Conservation (phyloP, 768 basidiomycete species). For the Trametes villosa region DNA sequence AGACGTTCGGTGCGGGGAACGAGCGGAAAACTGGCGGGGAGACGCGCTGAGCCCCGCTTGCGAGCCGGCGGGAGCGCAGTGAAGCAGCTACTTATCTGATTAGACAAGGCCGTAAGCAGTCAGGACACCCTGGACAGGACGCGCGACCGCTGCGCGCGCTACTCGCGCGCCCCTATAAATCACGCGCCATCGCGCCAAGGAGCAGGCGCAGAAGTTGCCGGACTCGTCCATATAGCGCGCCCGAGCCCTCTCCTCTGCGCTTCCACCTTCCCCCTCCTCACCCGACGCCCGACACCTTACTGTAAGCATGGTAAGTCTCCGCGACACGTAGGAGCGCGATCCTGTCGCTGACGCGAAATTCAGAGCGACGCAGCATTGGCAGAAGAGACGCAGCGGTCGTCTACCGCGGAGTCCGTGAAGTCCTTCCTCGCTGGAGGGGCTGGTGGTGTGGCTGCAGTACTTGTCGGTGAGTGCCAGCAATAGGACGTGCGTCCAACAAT, state of each 20-base stretch:
- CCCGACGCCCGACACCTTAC: not conserved
- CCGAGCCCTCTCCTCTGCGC: not conserved
- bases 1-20: slow-evolving; percentile 2
- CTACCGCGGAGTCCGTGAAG: slow-evolving; percentile 57
- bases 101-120: not conserved
- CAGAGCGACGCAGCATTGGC: slow-evolving; percentile 31
- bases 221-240: slow-evolving; percentile 20
- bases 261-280: not conserved
- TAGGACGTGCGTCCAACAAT: not conserved
- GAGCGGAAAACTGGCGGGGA: not conserved
- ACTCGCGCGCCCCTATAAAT: slow-evolving; percentile 11
- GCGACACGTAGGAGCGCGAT: not conserved
- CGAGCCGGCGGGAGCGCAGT: not conserved
- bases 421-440: slow-evolving; percentile 94
- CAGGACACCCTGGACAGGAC: no score
- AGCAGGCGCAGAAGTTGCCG: slow-evolving; percentile 11
- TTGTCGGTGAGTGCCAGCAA: slow-evolving; percentile 73
- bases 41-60: not conserved
- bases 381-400: slow-evolving; percentile 28
- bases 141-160: slow-evolving; percentile 2
- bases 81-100: not conserved
- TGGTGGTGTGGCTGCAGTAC: slow-evolving; percentile 85
- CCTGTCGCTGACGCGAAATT: not conserved
- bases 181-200: slow-evolving; percentile 22
- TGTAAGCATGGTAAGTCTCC: slow-evolving; percentile 22